Conservation (phyloP, 2,329 filamentous ascomycete genomes). For the Sporothrix schenckii region DNA sequence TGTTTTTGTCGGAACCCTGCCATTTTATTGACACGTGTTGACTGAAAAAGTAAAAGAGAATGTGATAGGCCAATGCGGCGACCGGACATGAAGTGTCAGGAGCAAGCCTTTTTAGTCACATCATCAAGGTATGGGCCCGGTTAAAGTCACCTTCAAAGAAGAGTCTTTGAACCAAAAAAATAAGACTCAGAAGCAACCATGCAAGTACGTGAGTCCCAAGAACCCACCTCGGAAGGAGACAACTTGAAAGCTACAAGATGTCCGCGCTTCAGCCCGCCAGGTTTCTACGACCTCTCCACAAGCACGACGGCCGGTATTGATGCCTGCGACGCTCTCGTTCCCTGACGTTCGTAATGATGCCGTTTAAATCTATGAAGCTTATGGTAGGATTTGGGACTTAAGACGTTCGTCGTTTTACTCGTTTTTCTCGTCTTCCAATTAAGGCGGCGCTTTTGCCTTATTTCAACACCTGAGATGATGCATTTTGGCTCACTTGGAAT, state of each 20-base stretch:
- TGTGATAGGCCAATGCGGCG: conserved; percentile 1
- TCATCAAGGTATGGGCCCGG: conserved; percentile 3
- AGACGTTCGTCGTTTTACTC: neutral
- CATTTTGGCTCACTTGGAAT: neutral
- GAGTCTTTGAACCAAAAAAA: neutral
- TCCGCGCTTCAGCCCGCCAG: neutral
- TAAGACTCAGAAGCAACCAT: neutral
- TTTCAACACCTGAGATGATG: conserved; percentile 16
- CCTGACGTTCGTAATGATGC: neutral
- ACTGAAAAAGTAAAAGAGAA: neutral
- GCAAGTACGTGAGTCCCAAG: too few relatives aligned
- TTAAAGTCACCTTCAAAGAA: neutral
- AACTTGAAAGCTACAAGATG: conserved; percentile 6
- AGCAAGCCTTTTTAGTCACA: conserved; percentile 11
- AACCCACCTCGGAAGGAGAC: neutral
- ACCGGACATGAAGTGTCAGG: neutral
- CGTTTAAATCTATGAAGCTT: neutral
- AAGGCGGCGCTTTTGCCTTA: neutral
- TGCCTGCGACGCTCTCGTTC: neutral
- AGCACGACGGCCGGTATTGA: neutral
- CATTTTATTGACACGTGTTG: conserved; percentile 23
- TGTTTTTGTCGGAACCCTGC: neutral
- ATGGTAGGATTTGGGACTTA: neutral
- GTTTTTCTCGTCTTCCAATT: neutral
- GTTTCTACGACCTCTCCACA: conserved; percentile 1